Evolutionary conservation across 768 basidiomycete genomes (phyloP).

Genomic region (Phylloporus scabripes): DNA sequence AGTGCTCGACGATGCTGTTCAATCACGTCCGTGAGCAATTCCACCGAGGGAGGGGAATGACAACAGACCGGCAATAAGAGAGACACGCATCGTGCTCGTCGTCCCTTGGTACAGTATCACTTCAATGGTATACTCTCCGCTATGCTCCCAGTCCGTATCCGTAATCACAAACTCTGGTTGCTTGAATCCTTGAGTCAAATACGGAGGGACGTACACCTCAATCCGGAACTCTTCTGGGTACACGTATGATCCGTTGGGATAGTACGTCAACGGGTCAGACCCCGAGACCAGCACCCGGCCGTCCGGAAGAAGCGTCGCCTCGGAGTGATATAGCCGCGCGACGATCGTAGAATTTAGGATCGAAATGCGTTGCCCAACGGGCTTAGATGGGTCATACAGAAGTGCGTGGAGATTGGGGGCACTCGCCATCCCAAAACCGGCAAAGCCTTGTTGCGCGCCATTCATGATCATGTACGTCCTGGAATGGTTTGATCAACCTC

Average conservation of each 20-base stretch:
- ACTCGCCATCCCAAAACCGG: constrained; percentile 66
- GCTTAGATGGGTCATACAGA: constrained; percentile 62
- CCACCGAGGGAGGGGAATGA: neutral
- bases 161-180: constrained; percentile 61
- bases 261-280: constrained; percentile 59
- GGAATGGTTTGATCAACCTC: neutral
- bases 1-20: constrained; percentile 64
- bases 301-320: constrained; percentile 68
- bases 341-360: constrained; percentile 65
- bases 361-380: constrained; percentile 57
- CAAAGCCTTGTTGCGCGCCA: constrained; percentile 63
- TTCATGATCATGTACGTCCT: constrained; percentile 67
- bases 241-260: constrained; percentile 32
- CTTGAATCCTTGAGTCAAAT: constrained; percentile 55
- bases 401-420: constrained; percentile 61
- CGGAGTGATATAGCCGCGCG: constrained; percentile 74
- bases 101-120: constrained; percentile 38
- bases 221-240: constrained; percentile 76
- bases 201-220: constrained; percentile 83
- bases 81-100: constrained; percentile 49
- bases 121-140: constrained; percentile 48
- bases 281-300: constrained; percentile 73
- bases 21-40: constrained; percentile 3
- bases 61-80: constrained; percentile 55
- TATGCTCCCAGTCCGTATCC: constrained; percentile 59